phyloP scores from a whole-genome alignment of 257 asterid species.

The Lithospermum erythrorhizon region DNA sequence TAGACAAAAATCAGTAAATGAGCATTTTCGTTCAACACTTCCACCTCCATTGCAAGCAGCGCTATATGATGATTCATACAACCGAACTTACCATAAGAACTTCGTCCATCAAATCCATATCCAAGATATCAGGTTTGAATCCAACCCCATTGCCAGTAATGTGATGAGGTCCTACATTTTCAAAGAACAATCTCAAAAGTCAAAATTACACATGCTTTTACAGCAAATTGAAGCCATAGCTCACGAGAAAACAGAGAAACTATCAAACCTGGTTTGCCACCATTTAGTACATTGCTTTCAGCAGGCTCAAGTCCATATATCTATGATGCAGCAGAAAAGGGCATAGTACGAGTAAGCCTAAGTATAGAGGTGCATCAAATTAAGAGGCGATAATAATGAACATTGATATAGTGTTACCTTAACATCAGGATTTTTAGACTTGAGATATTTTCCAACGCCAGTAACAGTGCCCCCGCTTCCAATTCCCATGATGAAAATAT shows the following conservation, averaged over 20 bases:
- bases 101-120: slow-evolving; percentile 96
- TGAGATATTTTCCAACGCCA: slow-evolving; percentile 88
- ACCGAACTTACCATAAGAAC: slow-evolving; percentile 63
- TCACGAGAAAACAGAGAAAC: neutral
- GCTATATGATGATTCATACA: neutral
- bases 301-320: slow-evolving; percentile 90
- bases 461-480: slow-evolving; percentile 98
- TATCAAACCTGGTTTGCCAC: slow-evolving; percentile 83
- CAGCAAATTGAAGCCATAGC: neutral
- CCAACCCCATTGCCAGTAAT: slow-evolving; percentile 99
- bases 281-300: slow-evolving; percentile 81
- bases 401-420: slow-evolving; percentile 31
- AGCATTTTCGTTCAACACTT: too few relatives aligned
- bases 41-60: neutral
- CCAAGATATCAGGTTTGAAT: slow-evolving; percentile 90
- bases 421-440: slow-evolving; percentile 73
- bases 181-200: neutral
- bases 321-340: slow-evolving; percentile 19
- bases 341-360: neutral
- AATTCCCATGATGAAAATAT: slow-evolving; percentile 88
- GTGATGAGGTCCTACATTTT: slow-evolving; percentile 74
- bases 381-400: neutral
- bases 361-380: neutral
- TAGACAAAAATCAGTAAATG: neutral
- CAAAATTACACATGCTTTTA: too few relatives aligned